Conservation (phyloP, 2,329 filamentous ascomycete genomes). For the Monosporascus sp. region DNA sequence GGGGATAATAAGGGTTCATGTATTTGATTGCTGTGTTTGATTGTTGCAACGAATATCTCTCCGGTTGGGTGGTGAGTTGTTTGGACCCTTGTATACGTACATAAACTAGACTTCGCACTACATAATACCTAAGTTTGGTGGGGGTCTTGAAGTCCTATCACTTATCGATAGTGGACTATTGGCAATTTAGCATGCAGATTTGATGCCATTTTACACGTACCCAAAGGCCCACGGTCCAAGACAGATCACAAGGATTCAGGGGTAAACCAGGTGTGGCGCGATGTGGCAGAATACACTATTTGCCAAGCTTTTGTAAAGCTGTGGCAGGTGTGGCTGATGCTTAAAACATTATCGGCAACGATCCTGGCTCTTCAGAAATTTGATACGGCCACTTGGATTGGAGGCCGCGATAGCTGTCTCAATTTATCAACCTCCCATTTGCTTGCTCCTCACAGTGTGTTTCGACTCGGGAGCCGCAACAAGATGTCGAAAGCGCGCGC, state of each 20-base stretch:
- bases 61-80: neutral
- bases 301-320: neutral
- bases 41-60: neutral
- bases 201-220: too few species aligned
- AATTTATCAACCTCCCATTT: too few species aligned
- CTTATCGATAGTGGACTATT: neutral
- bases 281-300: too few species aligned
- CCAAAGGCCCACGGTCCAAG: too few species aligned
- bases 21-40: too few species aligned
- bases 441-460: neutral
- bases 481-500: slow-evolving; percentile 49
- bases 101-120: neutral
- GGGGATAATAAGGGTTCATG: too few species aligned
- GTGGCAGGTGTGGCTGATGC: neutral
- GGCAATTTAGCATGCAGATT: neutral
- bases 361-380: neutral
- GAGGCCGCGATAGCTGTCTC: neutral
- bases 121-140: neutral
- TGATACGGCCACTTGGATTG: neutral
- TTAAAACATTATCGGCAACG: neutral
- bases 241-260: too few species aligned
- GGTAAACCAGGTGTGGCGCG: too few species aligned
- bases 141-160: neutral
- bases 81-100: neutral
- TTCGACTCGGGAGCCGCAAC: slow-evolving; percentile 1